These are phyloP conservation scores for Halteria grandinella DNA, from an alignment of 73 alveolate genomes.

Conservation along the genomic window DNA sequence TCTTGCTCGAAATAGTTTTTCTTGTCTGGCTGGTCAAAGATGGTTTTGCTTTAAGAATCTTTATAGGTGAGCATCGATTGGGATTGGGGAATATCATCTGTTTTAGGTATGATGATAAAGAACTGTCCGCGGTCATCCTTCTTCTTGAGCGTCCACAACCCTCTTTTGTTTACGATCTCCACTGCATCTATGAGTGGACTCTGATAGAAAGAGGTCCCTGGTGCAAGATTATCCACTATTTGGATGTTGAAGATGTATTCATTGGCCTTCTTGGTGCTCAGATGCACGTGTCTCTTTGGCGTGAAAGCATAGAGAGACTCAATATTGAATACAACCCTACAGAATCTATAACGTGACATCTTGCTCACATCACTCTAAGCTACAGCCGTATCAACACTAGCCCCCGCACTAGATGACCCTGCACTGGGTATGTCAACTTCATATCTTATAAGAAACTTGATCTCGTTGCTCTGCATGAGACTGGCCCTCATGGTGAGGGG, in stretches of 20 bases:
- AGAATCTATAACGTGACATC: constrained; percentile 28
- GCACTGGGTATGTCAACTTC: constrained; percentile 12
- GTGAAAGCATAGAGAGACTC: constrained; percentile 1
- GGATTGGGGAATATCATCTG: not conserved
- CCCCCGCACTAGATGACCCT: not conserved
- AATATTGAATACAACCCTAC: constrained; percentile 13
- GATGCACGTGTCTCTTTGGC: constrained; percentile 20
- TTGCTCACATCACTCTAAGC: not conserved
- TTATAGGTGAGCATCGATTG: constrained; percentile 10
- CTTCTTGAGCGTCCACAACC: constrained; percentile 26
- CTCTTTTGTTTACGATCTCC: constrained; percentile 28
- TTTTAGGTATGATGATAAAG: constrained; percentile 18
- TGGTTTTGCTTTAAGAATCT: not conserved
- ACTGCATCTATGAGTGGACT: constrained; percentile 20
- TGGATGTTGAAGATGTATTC: constrained; percentile 22
- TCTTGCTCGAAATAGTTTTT: constrained; percentile 49
- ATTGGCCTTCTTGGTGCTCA: constrained; percentile 23
- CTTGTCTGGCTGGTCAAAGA: constrained; percentile 35
- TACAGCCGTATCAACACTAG: not conserved
- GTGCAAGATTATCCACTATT: constrained; percentile 17
- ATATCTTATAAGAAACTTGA: constrained; percentile 53
- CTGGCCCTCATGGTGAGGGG: constrained; percentile 43
- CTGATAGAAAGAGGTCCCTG: constrained; percentile 10
- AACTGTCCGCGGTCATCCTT: constrained; percentile 28
- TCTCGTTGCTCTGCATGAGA: constrained; percentile 26